These are phyloP conservation scores for Acer negundo DNA, from an alignment of 345 rosid species.

Conservation along the genomic window DNA sequence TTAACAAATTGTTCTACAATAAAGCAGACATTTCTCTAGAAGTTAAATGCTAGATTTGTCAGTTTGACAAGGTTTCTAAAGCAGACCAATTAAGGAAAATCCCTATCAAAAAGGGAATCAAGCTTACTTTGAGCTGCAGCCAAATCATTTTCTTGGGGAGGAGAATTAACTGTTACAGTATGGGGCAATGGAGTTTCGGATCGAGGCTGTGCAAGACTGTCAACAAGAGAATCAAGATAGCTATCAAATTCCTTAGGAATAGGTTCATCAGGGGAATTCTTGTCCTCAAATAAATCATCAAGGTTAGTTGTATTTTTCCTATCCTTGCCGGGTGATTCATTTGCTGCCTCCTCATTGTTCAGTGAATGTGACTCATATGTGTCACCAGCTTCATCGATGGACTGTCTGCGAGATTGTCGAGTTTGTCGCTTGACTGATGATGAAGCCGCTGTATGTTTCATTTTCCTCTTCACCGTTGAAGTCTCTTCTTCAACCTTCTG, in stretches of 20 bases:
- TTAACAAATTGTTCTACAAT: slow-evolving; percentile 37
- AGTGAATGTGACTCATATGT: slow-evolving; percentile 19
- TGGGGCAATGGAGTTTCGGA: slow-evolving; percentile 21
- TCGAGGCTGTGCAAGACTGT: slow-evolving; percentile 51
- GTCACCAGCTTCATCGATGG: slow-evolving; percentile 22
- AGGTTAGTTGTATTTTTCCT: slow-evolving; percentile 12
- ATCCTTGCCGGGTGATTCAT: slow-evolving; percentile 11
- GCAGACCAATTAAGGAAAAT: slow-evolving; percentile 53
- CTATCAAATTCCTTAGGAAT: slow-evolving; percentile 64
- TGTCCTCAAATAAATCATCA: slow-evolving; percentile 28
- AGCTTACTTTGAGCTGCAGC: slow-evolving; percentile 54
- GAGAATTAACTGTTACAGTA: slow-evolving; percentile 21
- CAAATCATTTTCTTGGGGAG: slow-evolving; percentile 43
- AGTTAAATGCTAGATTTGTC: slow-evolving; percentile 45
- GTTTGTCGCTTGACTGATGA: slow-evolving; percentile 30
- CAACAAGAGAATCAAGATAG: slow-evolving; percentile 62
- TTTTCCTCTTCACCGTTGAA: slow-evolving; percentile 32
- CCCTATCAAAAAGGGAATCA: slow-evolving; percentile 58
- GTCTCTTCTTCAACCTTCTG: slow-evolving; percentile 24
- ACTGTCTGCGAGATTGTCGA: slow-evolving; percentile 32
- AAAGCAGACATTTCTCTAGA: slow-evolving; percentile 60
- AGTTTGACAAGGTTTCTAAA: slow-evolving; percentile 47
- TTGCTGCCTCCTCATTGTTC: slow-evolving; percentile 21
- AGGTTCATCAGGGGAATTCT: slow-evolving; percentile 28
- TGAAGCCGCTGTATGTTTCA: slow-evolving; percentile 35